phyloP scores from a whole-genome alignment of 768 basidiomycete genomes.

The Neoboletus subvelutipes region DNA sequence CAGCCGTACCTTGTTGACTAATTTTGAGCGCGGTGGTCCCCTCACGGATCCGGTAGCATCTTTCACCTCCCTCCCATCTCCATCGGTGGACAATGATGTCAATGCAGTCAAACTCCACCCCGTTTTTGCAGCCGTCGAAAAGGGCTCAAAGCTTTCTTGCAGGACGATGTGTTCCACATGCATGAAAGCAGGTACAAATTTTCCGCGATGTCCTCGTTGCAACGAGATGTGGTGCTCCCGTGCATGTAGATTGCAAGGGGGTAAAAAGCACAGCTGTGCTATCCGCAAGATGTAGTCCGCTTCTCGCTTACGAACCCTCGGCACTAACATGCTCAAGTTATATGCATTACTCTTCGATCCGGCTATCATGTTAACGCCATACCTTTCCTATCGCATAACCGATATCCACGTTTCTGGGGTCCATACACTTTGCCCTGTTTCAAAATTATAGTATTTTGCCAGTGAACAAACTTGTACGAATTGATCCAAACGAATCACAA shows the following conservation, averaged over 20 bases:
- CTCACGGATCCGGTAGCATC: slow-evolving; percentile 12
- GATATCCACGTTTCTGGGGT: neutral
- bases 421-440: neutral
- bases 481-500: neutral
- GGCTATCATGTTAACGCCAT: neutral
- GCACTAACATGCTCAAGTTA: neutral
- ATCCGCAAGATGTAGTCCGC: slow-evolving; percentile 10
- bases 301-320: neutral
- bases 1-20: slow-evolving; percentile 39
- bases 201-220: slow-evolving; percentile 62
- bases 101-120: slow-evolving; percentile 35
- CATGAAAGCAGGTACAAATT: slow-evolving; percentile 50
- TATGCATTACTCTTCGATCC: neutral
- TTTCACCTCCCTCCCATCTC: slow-evolving; percentile 18
- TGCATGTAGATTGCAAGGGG: slow-evolving; percentile 53
- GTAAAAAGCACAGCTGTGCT: slow-evolving; percentile 51
- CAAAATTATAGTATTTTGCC: neutral
- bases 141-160: slow-evolving; percentile 48
- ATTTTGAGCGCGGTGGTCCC: slow-evolving; percentile 10
- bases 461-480: neutral
- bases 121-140: slow-evolving; percentile 51
- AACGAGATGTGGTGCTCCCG: slow-evolving; percentile 64
- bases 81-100: slow-evolving; percentile 15
- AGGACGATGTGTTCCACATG: slow-evolving; percentile 51
- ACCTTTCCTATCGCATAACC: neutral